Percentiles rank a stretch among this genome's conserved stretches.
Evolutionary conservation across 2,329 filamentous ascomycete species (phyloP).

Genomic region (Pseudogymnoascus sp.): DNA sequence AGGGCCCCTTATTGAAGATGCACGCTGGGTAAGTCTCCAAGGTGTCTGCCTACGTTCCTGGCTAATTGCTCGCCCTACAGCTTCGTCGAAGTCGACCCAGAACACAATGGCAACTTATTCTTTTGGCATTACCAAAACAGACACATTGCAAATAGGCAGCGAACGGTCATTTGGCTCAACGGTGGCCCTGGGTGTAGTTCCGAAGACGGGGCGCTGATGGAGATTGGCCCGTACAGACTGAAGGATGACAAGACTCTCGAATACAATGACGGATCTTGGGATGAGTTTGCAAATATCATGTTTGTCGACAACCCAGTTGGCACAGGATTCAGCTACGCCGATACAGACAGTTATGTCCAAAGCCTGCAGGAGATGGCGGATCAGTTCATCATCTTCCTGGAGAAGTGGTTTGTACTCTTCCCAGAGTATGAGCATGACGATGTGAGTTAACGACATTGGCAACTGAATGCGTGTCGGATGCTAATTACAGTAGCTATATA

Average conservation of each 20-base stretch:
- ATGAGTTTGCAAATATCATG: slow-evolving; percentile 93
- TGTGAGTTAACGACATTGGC: slow-evolving; percentile 47
- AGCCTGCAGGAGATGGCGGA: slow-evolving; percentile 83
- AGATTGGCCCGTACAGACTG: slow-evolving; percentile 86
- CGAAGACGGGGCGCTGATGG: slow-evolving; percentile 93
- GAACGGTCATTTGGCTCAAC: slow-evolving; percentile 94
- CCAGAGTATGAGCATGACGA: slow-evolving; percentile 88
- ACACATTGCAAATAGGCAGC: slow-evolving; percentile 84
- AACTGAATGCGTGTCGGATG: background rate
- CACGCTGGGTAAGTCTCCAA: slow-evolving; percentile 73
- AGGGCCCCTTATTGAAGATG: slow-evolving; percentile 80
- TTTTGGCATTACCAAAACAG: slow-evolving; percentile 98
- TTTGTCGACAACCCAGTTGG: slow-evolving; percentile 97
- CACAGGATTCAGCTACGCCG: slow-evolving; percentile 91
- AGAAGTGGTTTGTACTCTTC: slow-evolving; percentile 85
- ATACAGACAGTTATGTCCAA: slow-evolving; percentile 76
- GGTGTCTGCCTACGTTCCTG: slow-evolving; percentile 7
- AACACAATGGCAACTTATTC: slow-evolving; percentile 87
- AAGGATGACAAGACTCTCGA: slow-evolving; percentile 61
- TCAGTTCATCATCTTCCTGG: slow-evolving; percentile 80
- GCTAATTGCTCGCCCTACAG: slow-evolving; percentile 37
- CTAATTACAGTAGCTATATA: slow-evolving; percentile 59
- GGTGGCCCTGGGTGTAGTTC: slow-evolving; percentile 96
- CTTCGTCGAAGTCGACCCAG: slow-evolving; percentile 81
- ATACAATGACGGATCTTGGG: slow-evolving; percentile 93